Evolutionary conservation across 2,329 filamentous ascomycete genomes (phyloP), one percentile per base, ranked within the genome.

Genomic region (Ilyonectria robusta): DNA sequence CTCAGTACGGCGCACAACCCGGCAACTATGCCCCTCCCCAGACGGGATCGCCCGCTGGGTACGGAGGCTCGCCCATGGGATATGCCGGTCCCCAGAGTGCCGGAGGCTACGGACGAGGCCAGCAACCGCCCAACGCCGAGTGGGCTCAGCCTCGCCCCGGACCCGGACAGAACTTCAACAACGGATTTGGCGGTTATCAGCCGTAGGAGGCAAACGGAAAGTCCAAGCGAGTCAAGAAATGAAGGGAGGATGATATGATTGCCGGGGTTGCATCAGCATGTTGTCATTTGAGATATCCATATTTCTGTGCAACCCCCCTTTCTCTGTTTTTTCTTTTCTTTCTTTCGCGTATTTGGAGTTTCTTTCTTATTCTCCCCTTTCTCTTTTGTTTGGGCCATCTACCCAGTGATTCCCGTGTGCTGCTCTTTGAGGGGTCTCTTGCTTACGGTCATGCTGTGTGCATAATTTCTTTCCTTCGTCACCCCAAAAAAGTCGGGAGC

Each of bases 21-120:
- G 89, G 88, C 73, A 89, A 87, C 78, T 94, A 91, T 76, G 87
- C 86, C 66, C 88, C 86, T 47, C 87, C 88, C 19, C 87, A 89
- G 70, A 85, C 87, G 31, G 88, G 89, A 77, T 90, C 89, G 63
- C 88, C 89, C 33, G 88, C 85, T 42, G 87, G 85, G 50, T 91
- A 90, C 79, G 88, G 86, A 73, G 89, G 87, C 72, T 91, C 91
- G 77, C 89, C 89, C 65, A 92, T 93, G 87, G 88, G 88, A 70
- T 93, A 93, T 82, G 92, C 87, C 77, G 91, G 86, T 70, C 92
- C 88, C 74, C 88, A 91, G 73, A 96, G 92, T 78, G 92, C 93
- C 74, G 94, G 93, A 75, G 94, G 94, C 68, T 97, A 94, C 78
- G 94, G 93, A 70, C 93, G 94, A 78, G 94, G 93, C 71, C 88